Evolutionary conservation across 768 basidiomycete species (phyloP), one percentile per base, ranked within the genome.

Genomic region (Suillus clintonianus): DNA sequence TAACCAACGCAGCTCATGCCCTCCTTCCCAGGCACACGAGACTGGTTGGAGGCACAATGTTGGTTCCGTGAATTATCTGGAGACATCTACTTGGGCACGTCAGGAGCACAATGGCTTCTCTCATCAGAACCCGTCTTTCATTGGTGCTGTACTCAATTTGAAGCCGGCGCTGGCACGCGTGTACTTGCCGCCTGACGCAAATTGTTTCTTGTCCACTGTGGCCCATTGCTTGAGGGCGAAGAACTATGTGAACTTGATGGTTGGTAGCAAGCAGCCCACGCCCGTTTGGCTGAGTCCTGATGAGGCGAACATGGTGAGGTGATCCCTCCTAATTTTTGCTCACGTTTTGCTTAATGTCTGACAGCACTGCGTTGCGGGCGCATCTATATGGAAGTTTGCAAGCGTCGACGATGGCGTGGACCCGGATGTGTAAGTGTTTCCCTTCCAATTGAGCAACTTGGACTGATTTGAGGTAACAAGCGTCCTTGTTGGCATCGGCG

Each of bases 101-200:
- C 93, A 92, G 72, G 91, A 92, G 65, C 91, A 95, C 75, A 95
- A 95, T 67, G 94, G 94, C 14, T 96, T 92, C 78, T 92, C 91
- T 17, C 93, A 95, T 70, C 92, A 95, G 73, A 90, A 92, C 68
- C 91, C 92, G 3, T 84, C 88, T 2, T 92, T 97, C 74, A 94
- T 97, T 68, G 89, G 91, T 24, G 89, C 91, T 0, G 84, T 97
- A n/a, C 83, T 96, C 62, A 86, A 88, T 69, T 78, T 96, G 65
- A 94, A 95, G 68, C 81, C 89, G 15, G 76, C 75, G 42, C 80
- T 87, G 63, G 89, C 89, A 0, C 85, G 93, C 3, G 90, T 94
- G 5, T 95, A 94, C 72, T 81, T 95, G 27, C 92, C 94, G 0
- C 92, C 95, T n/a, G 95, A 97, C 69, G 91, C 92, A 14, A 95